Percentiles rank a stretch among this genome's conserved stretches.
Conservation (phyloP, 495 filamentous ascomycete genomes). For the Extremus antarcticus region DNA sequence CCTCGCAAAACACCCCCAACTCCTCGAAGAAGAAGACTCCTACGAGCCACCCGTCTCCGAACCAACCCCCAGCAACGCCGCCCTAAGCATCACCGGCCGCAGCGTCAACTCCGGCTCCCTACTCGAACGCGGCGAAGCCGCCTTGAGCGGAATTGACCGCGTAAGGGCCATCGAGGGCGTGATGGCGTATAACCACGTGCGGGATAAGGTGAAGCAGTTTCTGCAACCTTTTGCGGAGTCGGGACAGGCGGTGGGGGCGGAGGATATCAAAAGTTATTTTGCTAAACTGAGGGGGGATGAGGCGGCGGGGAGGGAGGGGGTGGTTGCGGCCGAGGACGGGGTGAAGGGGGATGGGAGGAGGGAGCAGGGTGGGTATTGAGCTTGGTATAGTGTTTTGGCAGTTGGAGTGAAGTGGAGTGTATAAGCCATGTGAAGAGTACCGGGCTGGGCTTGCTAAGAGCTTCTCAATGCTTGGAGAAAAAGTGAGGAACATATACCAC, state of each 20-base stretch:
- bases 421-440: no score
- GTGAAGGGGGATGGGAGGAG: conserved; percentile 22
- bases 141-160: conserved; percentile 78
- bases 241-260: conserved; percentile 71
- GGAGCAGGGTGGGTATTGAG: conserved; percentile 28
- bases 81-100: conserved; percentile 34
- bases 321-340: conserved; percentile 32
- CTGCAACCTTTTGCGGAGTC: conserved; percentile 87
- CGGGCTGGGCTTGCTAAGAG: no score
- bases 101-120: conserved; percentile 61
- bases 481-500: no score
- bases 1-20: conserved; percentile 56
- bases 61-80: conserved; percentile 26
- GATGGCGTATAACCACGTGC: conserved; percentile 92
- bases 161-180: conserved; percentile 91
- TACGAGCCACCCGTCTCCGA: conserved; percentile 82
- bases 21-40: conserved; percentile 84
- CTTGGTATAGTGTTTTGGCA: no score
- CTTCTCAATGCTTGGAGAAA: no score
- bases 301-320: conserved; percentile 41
- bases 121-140: conserved; percentile 80
- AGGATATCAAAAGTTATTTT: conserved; percentile 94
- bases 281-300: conserved; percentile 85
- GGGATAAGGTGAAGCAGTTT: conserved; percentile 87
- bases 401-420: no score